Conservation (phyloP, 2,329 filamentous ascomycete genomes). For the Clonostachys solani region DNA sequence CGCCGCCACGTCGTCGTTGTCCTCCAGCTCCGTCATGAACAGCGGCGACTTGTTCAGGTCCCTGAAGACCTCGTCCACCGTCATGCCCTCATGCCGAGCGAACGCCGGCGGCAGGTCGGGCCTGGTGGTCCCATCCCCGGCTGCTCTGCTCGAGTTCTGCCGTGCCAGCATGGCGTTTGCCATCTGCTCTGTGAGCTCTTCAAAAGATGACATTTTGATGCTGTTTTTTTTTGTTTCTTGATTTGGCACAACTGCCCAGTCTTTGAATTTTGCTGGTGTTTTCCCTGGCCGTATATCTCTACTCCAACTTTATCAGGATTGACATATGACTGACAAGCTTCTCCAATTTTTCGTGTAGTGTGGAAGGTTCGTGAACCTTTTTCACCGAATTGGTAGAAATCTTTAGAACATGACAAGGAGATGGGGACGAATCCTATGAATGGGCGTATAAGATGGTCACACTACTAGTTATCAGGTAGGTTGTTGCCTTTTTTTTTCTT, state of each 20-base stretch:
- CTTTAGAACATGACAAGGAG: too few relatives aligned
- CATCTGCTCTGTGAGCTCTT: slow-evolving; percentile 37
- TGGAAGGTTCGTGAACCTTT: too few relatives aligned
- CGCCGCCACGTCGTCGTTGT: slow-evolving; percentile 81
- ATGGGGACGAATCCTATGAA: too few relatives aligned
- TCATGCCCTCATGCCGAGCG: slow-evolving; percentile 34
- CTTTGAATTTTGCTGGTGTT: too few relatives aligned
- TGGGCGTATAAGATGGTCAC: too few relatives aligned
- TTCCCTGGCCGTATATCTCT: too few relatives aligned
- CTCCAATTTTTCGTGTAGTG: too few relatives aligned
- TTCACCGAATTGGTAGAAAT: too few relatives aligned
- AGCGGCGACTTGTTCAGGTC: slow-evolving; percentile 66
- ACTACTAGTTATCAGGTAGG: too few relatives aligned
- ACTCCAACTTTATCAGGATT: too few relatives aligned
- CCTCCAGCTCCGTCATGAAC: slow-evolving; percentile 93
- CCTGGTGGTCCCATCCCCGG: slow-evolving; percentile 7
- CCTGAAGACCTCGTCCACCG: slow-evolving; percentile 49
- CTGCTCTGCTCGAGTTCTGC: not conserved
- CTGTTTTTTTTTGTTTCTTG: not conserved
- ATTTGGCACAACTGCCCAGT: not conserved
- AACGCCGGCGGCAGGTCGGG: slow-evolving; percentile 43
- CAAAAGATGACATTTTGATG: slow-evolving; percentile 14
- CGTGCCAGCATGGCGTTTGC: slow-evolving; percentile 20
- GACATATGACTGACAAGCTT: too few relatives aligned
- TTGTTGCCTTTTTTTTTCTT: too few relatives aligned